Evolutionary conservation across 2,329 filamentous ascomycete species (phyloP), one percentile per base, ranked within the genome.

Genomic region (Waltergamsia citrina): DNA sequence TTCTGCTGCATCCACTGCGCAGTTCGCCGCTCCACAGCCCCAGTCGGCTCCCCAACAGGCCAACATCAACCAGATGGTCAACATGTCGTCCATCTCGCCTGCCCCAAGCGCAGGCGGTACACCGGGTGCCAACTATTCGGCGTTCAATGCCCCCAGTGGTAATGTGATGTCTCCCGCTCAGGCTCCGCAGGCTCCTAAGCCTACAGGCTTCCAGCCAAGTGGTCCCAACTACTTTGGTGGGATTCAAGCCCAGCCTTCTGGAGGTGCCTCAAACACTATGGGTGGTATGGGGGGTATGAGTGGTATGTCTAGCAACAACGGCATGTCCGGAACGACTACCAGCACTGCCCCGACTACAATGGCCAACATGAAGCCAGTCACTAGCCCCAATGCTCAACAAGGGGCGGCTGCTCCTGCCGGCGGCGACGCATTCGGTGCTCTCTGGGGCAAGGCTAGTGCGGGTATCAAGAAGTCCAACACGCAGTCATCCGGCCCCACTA

Each of bases 191-290:
- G 23, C 32, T 18, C 22, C 27, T 12, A 75, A 77, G 52, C 70
- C 76, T 7, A 56, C 71, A 1, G 72, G 74, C 31, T 94, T 79
- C 61, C 85, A 93, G 59, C 74, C 83, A 3, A 60, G 79, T 2
- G 79, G 82, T 16, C 92, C 92, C 34, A 98, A 98, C 62, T 98
- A 98, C 66, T 98, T 90, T 59, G 87, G 86, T 34, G 92, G 86
- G 1, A 81, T 96, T 4, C 69, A 72, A 40, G 60, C 62, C 24
- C 40, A 51, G 29, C 37, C 32, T 29, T 41, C 19, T 35, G 41
- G 3, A 33, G 12, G 24, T 53, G 43, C 56, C 47, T 5, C 20
- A 6, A 41, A 54, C 25, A 50, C 61, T 43, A 45, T 52, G 37
- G 32, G 52, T 47, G 17, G 47, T 47, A 26, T 48, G 46, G 33